Conservation (phyloP, 768 basidiomycete species). For the Serendipita indica region DNA sequence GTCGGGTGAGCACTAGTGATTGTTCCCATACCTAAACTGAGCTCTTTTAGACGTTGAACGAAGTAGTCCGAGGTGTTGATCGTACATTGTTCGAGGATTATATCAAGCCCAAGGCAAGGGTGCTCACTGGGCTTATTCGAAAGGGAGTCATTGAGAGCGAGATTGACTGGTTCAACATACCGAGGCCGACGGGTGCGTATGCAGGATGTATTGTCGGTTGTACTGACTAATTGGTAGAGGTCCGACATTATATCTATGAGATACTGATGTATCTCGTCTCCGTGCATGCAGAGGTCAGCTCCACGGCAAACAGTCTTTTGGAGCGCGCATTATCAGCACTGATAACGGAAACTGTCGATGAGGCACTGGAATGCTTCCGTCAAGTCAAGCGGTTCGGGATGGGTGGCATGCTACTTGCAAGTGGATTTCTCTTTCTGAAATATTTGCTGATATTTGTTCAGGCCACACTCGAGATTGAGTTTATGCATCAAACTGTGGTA, state of each 20-base stretch:
- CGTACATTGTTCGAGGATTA: conserved; percentile 81
- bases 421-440: background rate
- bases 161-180: conserved; percentile 92
- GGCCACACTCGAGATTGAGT: conserved; percentile 98
- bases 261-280: conserved; percentile 76
- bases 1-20: conserved; percentile 32
- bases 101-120: conserved; percentile 63
- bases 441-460: conserved; percentile 21
- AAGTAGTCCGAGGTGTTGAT: conserved; percentile 72
- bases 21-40: conserved; percentile 9
- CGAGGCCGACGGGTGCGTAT: conserved; percentile 70
- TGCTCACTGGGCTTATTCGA: conserved; percentile 50
- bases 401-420: conserved; percentile 92
- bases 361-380: conserved; percentile 72
- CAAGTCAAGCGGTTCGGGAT: conserved; percentile 88
- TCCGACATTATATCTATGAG: conserved; percentile 88
- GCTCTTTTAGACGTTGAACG: conserved; percentile 44
- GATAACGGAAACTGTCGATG: conserved; percentile 68
- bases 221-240: conserved; percentile 39
- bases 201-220: background rate
- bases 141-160: conserved; percentile 61
- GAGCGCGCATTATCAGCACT: conserved; percentile 69
- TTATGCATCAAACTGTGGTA: conserved; percentile 90
- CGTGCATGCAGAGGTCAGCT: conserved; percentile 81
- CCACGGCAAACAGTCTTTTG: conserved; percentile 61